A percentile compares a stretch with the other conserved stretches of the same genome.
Conservation (phyloP, 2,329 filamentous ascomycete species). For the Lecanosticta acicola region DNA sequence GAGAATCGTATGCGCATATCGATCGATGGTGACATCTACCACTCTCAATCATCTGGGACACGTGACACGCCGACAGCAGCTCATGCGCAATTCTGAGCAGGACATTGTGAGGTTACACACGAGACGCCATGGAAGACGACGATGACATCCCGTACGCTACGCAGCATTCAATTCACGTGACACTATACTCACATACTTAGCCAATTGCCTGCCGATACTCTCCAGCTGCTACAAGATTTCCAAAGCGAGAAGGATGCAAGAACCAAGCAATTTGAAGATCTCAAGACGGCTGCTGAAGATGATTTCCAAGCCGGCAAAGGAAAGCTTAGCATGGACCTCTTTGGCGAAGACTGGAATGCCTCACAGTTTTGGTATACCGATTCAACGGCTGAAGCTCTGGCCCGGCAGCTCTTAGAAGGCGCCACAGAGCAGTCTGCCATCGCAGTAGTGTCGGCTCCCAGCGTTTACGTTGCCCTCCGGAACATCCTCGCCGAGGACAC, state of each 20-base stretch:
- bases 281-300: conserved; percentile 58
- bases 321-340: conserved; percentile 60
- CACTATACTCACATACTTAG: conserved; percentile 36
- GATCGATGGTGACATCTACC: too few relatives aligned
- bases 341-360: conserved; percentile 76
- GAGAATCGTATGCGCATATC: too few relatives aligned
- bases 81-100: conserved; percentile 8
- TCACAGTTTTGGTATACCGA: conserved; percentile 70
- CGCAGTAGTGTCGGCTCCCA: conserved; percentile 68
- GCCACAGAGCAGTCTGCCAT: conserved; percentile 52
- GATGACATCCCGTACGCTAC: conserved; percentile 22
- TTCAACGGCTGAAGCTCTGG: conserved; percentile 60
- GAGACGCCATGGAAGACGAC: conserved; percentile 18
- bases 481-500: conserved; percentile 46
- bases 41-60: too few relatives aligned
- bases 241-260: conserved; percentile 65
- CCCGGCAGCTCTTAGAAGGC: conserved; percentile 59
- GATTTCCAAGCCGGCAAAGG: conserved; percentile 38
- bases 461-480: conserved; percentile 70
- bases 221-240: conserved; percentile 68
- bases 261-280: conserved; percentile 60
- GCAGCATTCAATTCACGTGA: conserved; percentile 3
- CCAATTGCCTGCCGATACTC: conserved; percentile 59
- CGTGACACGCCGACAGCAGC: not conserved
- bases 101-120: conserved; percentile 4